phyloP scores from a whole-genome alignment of 2,329 filamentous ascomycete genomes.

The Pleurostoma richardsiae region DNA sequence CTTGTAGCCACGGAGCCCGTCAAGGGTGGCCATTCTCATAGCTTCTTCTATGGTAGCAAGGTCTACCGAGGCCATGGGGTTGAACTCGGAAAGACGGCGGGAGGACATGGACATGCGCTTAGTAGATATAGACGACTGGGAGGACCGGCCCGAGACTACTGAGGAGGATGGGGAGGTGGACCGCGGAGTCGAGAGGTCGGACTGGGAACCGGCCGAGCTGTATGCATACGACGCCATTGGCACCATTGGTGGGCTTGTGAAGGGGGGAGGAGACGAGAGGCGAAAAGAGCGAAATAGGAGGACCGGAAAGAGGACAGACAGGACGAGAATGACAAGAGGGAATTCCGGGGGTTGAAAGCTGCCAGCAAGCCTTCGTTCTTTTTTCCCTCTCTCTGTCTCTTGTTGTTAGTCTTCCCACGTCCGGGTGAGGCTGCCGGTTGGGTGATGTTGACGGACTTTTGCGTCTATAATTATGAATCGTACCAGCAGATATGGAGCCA shows the following conservation, averaged over 20 bases:
- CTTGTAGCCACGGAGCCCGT: slow-evolving; percentile 56
- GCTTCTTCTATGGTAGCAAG: slow-evolving; percentile 51
- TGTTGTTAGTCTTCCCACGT: too few relatives aligned
- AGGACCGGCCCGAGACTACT: slow-evolving; percentile 39
- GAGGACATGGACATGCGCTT: slow-evolving; percentile 45
- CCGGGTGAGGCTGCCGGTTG: too few relatives aligned
- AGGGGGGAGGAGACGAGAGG: slow-evolving; percentile 7
- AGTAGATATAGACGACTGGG: slow-evolving; percentile 45
- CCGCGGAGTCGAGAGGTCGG: slow-evolving; percentile 50
- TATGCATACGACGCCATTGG: slow-evolving; percentile 40
- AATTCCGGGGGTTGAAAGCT: too few relatives aligned
- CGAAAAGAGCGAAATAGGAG: slow-evolving; percentile 9
- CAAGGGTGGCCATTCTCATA: slow-evolving; percentile 56
- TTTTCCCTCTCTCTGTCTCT: too few relatives aligned
- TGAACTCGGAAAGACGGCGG: slow-evolving; percentile 45
- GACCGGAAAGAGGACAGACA: slow-evolving; percentile 2
- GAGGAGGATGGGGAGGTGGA: slow-evolving; percentile 47
- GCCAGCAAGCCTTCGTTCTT: too few relatives aligned
- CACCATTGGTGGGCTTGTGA: slow-evolving; percentile 16
- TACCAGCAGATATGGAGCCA: too few relatives aligned
- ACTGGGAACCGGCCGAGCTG: slow-evolving; percentile 37
- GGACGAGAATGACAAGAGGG: too few relatives aligned
- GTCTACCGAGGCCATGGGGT: slow-evolving; percentile 54
- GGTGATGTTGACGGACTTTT: too few relatives aligned
- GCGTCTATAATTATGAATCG: too few relatives aligned